Percentiles rank a stretch among this genome's conserved stretches.
These are phyloP conservation scores for Domatiomyces catenatus DNA, from an alignment of 2,329 filamentous ascomycete species.

Conservation along the genomic window DNA sequence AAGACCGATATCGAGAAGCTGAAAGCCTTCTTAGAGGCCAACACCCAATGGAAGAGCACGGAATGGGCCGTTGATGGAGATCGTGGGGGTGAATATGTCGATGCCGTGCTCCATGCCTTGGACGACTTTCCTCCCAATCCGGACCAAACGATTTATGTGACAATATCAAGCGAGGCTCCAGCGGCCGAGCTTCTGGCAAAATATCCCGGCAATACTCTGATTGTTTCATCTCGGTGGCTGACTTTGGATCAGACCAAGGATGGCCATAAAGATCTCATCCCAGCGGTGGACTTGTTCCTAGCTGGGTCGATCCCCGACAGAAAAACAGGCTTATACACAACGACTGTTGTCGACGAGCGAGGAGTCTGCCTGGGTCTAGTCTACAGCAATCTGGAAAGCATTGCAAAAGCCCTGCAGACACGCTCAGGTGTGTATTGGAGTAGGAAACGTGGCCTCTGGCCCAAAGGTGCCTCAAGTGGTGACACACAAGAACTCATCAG, in stretches of 20 bases:
- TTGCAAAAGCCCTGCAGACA: slow-evolving; percentile 70
- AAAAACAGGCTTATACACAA: slow-evolving; percentile 69
- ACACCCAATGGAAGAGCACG: slow-evolving; percentile 17
- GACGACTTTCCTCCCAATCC: slow-evolving; percentile 20
- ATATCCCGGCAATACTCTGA: slow-evolving; percentile 26
- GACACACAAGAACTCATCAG: slow-evolving; percentile 81
- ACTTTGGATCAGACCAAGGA: slow-evolving; percentile 50
- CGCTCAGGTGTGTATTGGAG: slow-evolving; percentile 85
- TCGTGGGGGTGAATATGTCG: slow-evolving; percentile 27
- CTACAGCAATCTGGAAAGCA: slow-evolving; percentile 84
- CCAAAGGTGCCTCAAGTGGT: slow-evolving; percentile 88
- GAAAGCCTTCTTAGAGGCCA: slow-evolving; percentile 26
- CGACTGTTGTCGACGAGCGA: slow-evolving; percentile 77
- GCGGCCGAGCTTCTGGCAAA: slow-evolving; percentile 15
- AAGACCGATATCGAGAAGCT: slow-evolving; percentile 24
- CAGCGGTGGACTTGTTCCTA: slow-evolving; percentile 55
- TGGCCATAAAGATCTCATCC: slow-evolving; percentile 41
- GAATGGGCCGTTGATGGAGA: slow-evolving; percentile 18
- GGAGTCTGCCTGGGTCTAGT: slow-evolving; percentile 76
- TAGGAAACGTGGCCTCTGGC: slow-evolving; percentile 86
- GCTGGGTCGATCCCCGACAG: slow-evolving; percentile 67
- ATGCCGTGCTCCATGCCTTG: slow-evolving; percentile 24
- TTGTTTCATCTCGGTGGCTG: slow-evolving; percentile 56
- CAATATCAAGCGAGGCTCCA: slow-evolving; percentile 11
- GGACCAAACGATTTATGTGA: slow-evolving; percentile 25